Evolutionary conservation across 1,284 basidiomycete genomes (phyloP), one percentile per base, ranked within the genome.

Genomic region (Ganoderma multipileum): DNA sequence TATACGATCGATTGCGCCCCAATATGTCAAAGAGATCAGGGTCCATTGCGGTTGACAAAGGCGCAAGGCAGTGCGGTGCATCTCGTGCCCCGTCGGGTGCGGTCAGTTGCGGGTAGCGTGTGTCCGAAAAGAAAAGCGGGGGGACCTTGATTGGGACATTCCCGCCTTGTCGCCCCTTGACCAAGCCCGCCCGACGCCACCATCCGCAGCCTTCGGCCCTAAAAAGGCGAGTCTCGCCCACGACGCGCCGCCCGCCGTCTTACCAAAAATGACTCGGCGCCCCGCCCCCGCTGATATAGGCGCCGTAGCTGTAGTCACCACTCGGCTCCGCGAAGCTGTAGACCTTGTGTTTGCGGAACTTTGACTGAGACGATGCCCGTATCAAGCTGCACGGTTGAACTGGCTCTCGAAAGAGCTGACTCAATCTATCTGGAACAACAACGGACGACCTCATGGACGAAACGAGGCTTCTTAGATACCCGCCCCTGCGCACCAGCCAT

Each of bases 51-150:
- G 39, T 26, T 61, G 26, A 16, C 38, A 23, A 44, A 26, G 23
- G 52, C 7, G 33, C 23, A 55, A 55, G 52, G 52, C 52, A 11
- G 52, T 55, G 26, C 28, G 12, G 30, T 16, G 18, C 7, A 16
- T 42, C 26, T 16, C 23, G n/a, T 42, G 59, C 5, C n/a, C 38
- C 3, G 39, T 20, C 26, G 41, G 23, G 8, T 38, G 11, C 59
- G 59, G 59, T 41, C 16, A 42, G 8, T 28, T 38, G 20, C 39
- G 59, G 59, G 59, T 61, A 41, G 41, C 59, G 59, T 61, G 59
- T 30, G 59, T 20, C 14, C 16, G 14, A 9, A n/a, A 2, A 14
- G 38, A 4, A 23, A 28, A 7, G 26, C 14, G 59, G 23, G 52
- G 3, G 14, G 52, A 14, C 12, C 59, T 23, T 44, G 30, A 41